Conservation (phyloP, 257 asterid species). For the Mentha longifolia region DNA sequence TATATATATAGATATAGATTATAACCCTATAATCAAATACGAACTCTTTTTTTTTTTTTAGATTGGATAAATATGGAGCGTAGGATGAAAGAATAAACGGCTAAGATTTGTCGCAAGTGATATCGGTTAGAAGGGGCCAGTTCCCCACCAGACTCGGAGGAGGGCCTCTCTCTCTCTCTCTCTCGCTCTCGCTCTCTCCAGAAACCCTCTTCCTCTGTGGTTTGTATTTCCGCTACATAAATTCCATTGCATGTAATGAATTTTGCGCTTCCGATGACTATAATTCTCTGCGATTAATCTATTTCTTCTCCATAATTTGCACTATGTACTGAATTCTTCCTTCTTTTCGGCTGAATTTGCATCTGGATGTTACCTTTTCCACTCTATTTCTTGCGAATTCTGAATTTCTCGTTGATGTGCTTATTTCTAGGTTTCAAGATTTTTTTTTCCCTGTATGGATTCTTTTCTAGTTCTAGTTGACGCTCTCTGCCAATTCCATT, state of each 20-base stretch:
- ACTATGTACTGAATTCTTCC: too few relatives aligned
- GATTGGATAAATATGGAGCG: background rate
- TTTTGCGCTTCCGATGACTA: background rate
- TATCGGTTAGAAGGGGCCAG: conserved; percentile 26
- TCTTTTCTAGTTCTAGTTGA: background rate
- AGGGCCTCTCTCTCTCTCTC: conserved; percentile 25
- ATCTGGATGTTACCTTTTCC: conserved; percentile 1
- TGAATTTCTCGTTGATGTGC: background rate
- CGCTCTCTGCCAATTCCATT: conserved; percentile 15
- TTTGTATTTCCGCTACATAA: background rate
- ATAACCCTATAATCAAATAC: too few relatives aligned
- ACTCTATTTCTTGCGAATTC: conserved; percentile 9
- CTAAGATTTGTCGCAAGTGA: conserved; percentile 21
- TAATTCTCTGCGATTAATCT: background rate
- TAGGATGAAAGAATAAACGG: conserved; percentile 24
- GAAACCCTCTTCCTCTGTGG: conserved; percentile 25
- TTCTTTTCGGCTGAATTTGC: background rate
- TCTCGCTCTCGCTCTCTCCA: background rate
- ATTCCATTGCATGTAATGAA: background rate
- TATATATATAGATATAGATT: too few relatives aligned
- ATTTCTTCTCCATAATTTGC: conserved; percentile 6
- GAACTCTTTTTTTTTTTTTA: too few relatives aligned
- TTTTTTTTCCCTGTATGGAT: conserved; percentile 16
- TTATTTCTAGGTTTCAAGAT: conserved; percentile 15
- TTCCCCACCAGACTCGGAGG: conserved; percentile 25